Evolutionary conservation across 805 yeast genomes (phyloP).

Genomic region (Spencermartinsiella europaea): DNA sequence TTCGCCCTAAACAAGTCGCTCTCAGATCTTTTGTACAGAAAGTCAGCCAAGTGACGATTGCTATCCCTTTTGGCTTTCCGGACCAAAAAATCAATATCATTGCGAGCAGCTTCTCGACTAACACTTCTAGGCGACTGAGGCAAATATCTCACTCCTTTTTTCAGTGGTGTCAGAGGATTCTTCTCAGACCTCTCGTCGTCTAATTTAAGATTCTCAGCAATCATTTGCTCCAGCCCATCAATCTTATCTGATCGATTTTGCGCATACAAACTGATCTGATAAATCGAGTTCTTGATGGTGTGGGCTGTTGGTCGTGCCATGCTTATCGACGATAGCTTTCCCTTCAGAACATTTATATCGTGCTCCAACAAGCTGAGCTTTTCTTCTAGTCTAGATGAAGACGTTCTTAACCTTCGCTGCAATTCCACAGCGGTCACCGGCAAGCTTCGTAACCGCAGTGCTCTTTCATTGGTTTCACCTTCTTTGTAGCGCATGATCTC

Average conservation of each 20-base stretch:
- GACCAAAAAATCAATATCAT: conserved; percentile 7
- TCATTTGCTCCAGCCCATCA: background rate
- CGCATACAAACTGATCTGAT: conserved; percentile 9
- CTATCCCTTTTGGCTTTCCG: background rate
- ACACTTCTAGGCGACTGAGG: too few relatives aligned
- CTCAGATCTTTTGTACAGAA: conserved; percentile 2
- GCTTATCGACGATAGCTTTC: conserved; percentile 3
- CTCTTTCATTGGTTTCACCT: conserved; percentile 13
- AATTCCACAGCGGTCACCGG: conserved; percentile 21
- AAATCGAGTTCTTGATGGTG: conserved; percentile 14
- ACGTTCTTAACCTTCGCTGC: conserved; percentile 13
- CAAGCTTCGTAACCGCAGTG: conserved; percentile 12
- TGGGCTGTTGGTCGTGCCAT: conserved; percentile 10
- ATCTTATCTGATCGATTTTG: conserved; percentile 7
- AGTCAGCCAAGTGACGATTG: conserved; percentile 2
- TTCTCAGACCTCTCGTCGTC: background rate
- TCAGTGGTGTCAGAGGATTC: background rate
- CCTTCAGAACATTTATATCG: conserved; percentile 14
- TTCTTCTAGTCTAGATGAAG: conserved; percentile 8
- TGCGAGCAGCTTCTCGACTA: conserved; percentile 3
- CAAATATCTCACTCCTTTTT: background rate
- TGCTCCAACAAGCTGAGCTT: conserved; percentile 11
- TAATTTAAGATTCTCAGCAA: background rate
- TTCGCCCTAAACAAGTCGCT: background rate
- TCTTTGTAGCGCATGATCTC: conserved; percentile 9